A percentile compares a stretch with the other conserved stretches of the same genome.
Evolutionary conservation across 768 basidiomycete genomes (phyloP).

Genomic region (Mycena albidolilacea): DNA sequence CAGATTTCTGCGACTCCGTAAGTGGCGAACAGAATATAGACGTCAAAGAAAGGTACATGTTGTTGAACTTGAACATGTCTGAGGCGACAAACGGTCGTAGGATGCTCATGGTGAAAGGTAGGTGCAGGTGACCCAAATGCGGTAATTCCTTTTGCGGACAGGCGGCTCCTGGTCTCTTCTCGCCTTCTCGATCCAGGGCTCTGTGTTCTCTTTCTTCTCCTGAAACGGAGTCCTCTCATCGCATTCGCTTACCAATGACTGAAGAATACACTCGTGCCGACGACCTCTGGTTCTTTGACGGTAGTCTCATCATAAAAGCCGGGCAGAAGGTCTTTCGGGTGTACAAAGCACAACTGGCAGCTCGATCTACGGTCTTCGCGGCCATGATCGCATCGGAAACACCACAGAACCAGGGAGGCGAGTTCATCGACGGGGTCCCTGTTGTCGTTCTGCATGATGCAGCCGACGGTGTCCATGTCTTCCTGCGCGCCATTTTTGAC

Average conservation of each 20-base stretch:
- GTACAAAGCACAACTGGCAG: constrained; percentile 17
- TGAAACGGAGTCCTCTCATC: background rate
- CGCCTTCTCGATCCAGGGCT: background rate
- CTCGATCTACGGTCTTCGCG: constrained; percentile 20
- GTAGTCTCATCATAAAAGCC: constrained; percentile 16
- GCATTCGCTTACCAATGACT: background rate
- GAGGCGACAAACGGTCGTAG: constrained; percentile 89
- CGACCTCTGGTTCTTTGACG: constrained; percentile 30
- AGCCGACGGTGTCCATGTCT: constrained; percentile 12
- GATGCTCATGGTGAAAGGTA: constrained; percentile 77
- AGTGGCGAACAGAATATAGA: constrained; percentile 1
- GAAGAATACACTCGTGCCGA: constrained; percentile 8
- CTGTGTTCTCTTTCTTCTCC: background rate
- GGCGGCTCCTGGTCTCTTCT: background rate
- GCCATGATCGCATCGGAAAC: constrained; percentile 1
- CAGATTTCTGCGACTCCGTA: constrained; percentile 74
- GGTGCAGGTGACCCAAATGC: background rate
- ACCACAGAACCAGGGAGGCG: background rate
- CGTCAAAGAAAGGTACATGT: constrained; percentile 65
- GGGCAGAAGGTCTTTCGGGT: constrained; percentile 16
- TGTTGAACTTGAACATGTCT: constrained; percentile 95
- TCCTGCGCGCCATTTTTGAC: constrained; percentile 16
- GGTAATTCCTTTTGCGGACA: background rate
- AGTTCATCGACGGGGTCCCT: background rate
- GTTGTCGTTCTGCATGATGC: background rate